A percentile compares a stretch with the other conserved stretches of the same genome.
phyloP scores from a whole-genome alignment of 371 early-diverging fungal genomes.

The Rhizopus stolonifer region DNA sequence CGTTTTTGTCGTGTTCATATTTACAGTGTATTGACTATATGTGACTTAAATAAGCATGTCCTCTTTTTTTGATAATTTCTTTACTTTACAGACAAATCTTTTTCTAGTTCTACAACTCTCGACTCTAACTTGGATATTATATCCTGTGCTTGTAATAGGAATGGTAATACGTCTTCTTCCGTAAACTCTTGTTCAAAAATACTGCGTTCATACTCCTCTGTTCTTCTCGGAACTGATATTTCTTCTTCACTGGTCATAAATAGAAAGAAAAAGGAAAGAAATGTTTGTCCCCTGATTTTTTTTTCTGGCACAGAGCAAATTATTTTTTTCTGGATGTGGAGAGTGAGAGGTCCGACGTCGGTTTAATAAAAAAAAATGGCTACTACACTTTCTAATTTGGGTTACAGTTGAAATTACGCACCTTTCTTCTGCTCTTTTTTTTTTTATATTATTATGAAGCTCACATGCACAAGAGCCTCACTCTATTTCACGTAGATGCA shows the following conservation, averaged over 20 bases:
- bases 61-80: too few relatives aligned
- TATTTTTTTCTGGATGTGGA: background rate
- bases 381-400: too few relatives aligned
- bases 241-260: background rate
- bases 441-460: too few relatives aligned
- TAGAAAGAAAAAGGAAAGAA: constrained; percentile 1
- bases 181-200: constrained; percentile 33
- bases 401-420: too few relatives aligned
- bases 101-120: constrained; percentile 54
- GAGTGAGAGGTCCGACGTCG: background rate
- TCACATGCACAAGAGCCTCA: too few relatives aligned
- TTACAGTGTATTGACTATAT: constrained; percentile 50
- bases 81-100: constrained; percentile 44
- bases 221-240: constrained; percentile 1
- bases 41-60: background rate
- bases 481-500: background rate
- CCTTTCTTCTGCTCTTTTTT: too few relatives aligned
- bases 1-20: constrained; percentile 57
- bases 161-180: constrained; percentile 53
- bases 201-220: constrained; percentile 9
- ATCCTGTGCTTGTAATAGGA: constrained; percentile 58
- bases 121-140: constrained; percentile 54
- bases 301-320: background rate
- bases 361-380: background rate
- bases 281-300: background rate